Evolutionary conservation across 2,329 filamentous ascomycete genomes (phyloP).

Genomic region (Aspergillus amoenus): DNA sequence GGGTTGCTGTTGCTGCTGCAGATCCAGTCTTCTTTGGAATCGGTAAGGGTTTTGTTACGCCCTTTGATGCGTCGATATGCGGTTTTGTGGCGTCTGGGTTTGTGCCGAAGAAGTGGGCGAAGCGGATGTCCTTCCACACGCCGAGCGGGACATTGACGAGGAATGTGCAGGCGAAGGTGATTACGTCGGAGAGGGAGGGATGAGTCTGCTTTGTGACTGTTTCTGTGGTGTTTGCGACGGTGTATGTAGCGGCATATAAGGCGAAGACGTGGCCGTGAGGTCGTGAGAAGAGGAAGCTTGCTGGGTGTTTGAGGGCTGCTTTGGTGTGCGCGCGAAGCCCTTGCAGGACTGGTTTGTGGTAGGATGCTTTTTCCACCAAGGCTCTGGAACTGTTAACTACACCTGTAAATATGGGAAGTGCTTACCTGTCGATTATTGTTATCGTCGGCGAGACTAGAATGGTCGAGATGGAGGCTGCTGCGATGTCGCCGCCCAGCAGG

Average conservation of each 20-base stretch:
- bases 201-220: slow-evolving; percentile 63
- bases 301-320: slow-evolving; percentile 21
- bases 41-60: background rate
- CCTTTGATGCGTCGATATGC: background rate
- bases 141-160: slow-evolving; percentile 31
- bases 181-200: slow-evolving; percentile 38
- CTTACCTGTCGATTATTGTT: slow-evolving; percentile 29
- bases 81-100: background rate
- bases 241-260: slow-evolving; percentile 80
- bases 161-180: slow-evolving; percentile 56
- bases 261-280: slow-evolving; percentile 42
- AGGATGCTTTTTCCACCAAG: slow-evolving; percentile 26
- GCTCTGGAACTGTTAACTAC: slow-evolving; percentile 15
- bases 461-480: slow-evolving; percentile 25
- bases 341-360: slow-evolving; percentile 21
- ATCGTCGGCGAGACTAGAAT: slow-evolving; percentile 27
- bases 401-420: background rate
- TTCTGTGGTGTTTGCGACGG: slow-evolving; percentile 80
- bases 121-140: slow-evolving; percentile 32
- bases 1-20: slow-evolving; percentile 50
- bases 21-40: background rate
- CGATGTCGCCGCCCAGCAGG: slow-evolving; percentile 21
- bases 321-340: slow-evolving; percentile 22
- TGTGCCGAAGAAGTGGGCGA: slow-evolving; percentile 67
- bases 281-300: slow-evolving; percentile 34